These are phyloP conservation scores for Pestalotiopsis fici DNA, from an alignment of 2,329 filamentous ascomycete species.

Conservation along the genomic window DNA sequence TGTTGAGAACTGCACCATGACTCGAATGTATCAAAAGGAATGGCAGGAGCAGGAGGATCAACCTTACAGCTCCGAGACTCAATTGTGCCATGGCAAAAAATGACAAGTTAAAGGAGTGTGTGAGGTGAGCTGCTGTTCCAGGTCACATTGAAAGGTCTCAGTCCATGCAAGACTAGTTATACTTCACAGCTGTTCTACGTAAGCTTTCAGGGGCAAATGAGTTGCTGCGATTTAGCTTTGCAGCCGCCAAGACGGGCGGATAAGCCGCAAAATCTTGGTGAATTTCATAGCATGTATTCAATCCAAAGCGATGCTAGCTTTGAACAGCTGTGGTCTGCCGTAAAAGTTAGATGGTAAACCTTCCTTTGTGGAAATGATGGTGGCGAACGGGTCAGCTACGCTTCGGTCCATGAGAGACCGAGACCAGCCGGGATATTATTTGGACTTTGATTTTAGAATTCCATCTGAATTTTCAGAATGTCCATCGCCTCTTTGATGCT, in stretches of 20 bases:
- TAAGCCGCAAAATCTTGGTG: not conserved
- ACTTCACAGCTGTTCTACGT: not conserved
- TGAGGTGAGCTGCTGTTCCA: not conserved
- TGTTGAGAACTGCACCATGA: not conserved
- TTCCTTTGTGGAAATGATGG: not conserved
- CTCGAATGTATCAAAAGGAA: not conserved
- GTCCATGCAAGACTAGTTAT: not conserved
- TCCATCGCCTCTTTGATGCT: no score
- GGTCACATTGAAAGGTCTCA: not conserved
- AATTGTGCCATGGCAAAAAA: not conserved
- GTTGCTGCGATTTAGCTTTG: not conserved
- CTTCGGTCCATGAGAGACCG: not conserved
- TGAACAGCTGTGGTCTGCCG: not conserved
- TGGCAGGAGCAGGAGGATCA: not conserved
- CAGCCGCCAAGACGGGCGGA: not conserved
- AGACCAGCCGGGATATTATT: not conserved
- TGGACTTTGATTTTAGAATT: no score
- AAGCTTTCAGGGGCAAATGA: constrained; percentile 2
- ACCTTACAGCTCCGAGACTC: not conserved
- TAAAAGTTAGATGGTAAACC: not conserved
- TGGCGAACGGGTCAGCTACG: not conserved
- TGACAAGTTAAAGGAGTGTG: not conserved
- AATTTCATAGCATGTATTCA: not conserved
- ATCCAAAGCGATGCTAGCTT: not conserved
- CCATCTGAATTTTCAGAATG: no score